phyloP scores from a whole-genome alignment of 768 basidiomycete genomes.

The Mycena crocata region DNA sequence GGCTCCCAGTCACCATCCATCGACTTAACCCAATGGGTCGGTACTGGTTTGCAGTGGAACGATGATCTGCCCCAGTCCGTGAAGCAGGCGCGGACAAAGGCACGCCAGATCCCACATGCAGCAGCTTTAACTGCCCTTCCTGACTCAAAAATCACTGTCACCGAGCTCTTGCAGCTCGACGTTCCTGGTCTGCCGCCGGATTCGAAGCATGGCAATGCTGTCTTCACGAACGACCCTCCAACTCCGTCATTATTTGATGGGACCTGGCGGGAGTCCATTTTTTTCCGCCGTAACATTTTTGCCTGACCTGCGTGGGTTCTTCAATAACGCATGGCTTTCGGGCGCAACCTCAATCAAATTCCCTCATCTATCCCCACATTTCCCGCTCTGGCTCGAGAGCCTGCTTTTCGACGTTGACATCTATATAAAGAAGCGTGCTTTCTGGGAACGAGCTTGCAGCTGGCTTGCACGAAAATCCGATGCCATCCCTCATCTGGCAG shows the following conservation, averaged over 20 bases:
- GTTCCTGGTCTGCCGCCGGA: no score
- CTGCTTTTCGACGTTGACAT: conserved; percentile 1
- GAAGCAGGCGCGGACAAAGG: no score
- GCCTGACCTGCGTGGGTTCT: neutral
- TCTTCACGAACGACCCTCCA: neutral
- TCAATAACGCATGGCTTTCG: conserved; percentile 9
- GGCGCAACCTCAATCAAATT: conserved; percentile 1
- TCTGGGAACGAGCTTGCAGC: neutral
- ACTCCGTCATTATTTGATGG: neutral
- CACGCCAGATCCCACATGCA: no score
- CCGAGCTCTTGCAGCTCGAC: no score
- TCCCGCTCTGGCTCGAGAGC: conserved; percentile 10
- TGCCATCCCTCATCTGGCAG: neutral
- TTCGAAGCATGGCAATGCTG: no score
- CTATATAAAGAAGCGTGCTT: neutral
- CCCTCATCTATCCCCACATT: neutral
- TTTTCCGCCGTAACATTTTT: neutral
- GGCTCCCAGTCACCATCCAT: neutral
- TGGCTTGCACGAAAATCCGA: neutral
- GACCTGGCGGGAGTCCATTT: neutral
- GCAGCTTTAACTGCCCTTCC: no score
- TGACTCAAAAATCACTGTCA: no score
- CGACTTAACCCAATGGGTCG: no score
- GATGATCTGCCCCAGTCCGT: no score
- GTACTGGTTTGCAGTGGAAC: no score